A percentile compares a stretch with the other conserved stretches of the same genome.
These are phyloP conservation scores for Auriscalpium vulgare DNA, from an alignment of 768 basidiomycete genomes.

Conservation along the genomic window DNA sequence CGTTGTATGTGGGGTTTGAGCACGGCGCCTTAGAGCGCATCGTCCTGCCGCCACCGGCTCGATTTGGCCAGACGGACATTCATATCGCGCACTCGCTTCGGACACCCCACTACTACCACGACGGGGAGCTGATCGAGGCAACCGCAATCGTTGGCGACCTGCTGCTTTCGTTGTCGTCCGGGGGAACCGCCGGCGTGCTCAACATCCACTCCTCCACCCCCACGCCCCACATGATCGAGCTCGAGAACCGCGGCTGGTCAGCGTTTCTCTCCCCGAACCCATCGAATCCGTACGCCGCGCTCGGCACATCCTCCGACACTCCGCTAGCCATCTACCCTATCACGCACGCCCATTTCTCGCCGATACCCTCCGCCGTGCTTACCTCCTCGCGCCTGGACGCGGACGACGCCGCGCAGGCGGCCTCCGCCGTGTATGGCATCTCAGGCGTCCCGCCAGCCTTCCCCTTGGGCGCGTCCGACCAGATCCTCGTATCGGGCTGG, in stretches of 20 bases:
- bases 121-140: slow-evolving; percentile 46
- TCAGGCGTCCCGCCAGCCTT: slow-evolving; percentile 50
- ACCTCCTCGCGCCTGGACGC: slow-evolving; percentile 26
- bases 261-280: slow-evolving; percentile 46
- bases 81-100: slow-evolving; percentile 13
- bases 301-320: slow-evolving; percentile 53
- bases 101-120: slow-evolving; percentile 24
- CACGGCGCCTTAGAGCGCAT: slow-evolving; percentile 52
- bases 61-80: slow-evolving; percentile 7
- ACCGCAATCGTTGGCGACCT: slow-evolving; percentile 37
- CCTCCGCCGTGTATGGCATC: slow-evolving; percentile 69
- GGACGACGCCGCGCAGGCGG: slow-evolving; percentile 6
- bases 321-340: slow-evolving; percentile 57
- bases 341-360: slow-evolving; percentile 35
- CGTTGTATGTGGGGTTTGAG: slow-evolving; percentile 48
- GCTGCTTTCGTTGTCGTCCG: slow-evolving; percentile 51
- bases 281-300: slow-evolving; percentile 53
- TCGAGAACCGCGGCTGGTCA: slow-evolving; percentile 54
- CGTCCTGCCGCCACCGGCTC: slow-evolving; percentile 20
- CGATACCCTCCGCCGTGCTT: slow-evolving; percentile 41
- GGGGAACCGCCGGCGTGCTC: slow-evolving; percentile 39
- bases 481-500: slow-evolving; percentile 75
- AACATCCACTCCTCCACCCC: slow-evolving; percentile 12
- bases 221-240: slow-evolving; percentile 28
- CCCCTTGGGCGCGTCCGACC: slow-evolving; percentile 62